Evolutionary conservation across 179 eudicot genomes (phyloP), one percentile per base, ranked within the genome.

Genomic region (Spinacia oleracea): DNA sequence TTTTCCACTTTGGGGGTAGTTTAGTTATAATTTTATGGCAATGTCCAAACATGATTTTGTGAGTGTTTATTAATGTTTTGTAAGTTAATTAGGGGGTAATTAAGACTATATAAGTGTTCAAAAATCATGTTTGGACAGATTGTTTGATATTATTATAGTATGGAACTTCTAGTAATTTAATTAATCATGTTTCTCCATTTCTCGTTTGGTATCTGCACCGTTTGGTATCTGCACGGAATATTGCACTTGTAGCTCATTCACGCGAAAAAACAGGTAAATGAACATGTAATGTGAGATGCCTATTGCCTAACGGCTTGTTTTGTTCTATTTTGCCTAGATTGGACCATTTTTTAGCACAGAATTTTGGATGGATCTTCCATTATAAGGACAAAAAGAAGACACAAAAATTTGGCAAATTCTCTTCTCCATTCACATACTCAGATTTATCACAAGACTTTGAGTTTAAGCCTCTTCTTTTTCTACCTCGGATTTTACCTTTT

Each of bases 21-120:
- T n/a, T 77, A 77, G 67, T 68, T 15, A 73, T 48, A 31, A 35
- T 72, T n/a, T n/a, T 72, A 75, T 76, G 45, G 51, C 40, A 18
- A 53, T 63, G 73, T 80, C 64, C 67, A 73, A 74, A 73, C 81
- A 77, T 77, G 83, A 80, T 77, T 77, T 77, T 71, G 40, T 38
- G 64, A 35, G 64, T 79, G 74, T 40, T 70, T 67, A 69, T 65
- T 62, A n/a, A 43, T 45, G 50, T 72, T 56, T 50, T 4, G 29
- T 75, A n/a, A n/a, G n/a, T n/a, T n/a, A 62, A 31, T 59, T 73
- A 78, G 76, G 72, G 14, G n/a, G n/a, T n/a, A n/a, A n/a, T 53
- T 20, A 53, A 53, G 58, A 5, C 15, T 53, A 46, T 42, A 68
- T 18, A 34, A 21, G 32, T 70, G 65, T 72, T 72, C 15, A 50